Evolutionary conservation across 2,329 filamentous ascomycete species (phyloP), one percentile per base, ranked within the genome.

Genomic region (Arachnomyces sp.): DNA sequence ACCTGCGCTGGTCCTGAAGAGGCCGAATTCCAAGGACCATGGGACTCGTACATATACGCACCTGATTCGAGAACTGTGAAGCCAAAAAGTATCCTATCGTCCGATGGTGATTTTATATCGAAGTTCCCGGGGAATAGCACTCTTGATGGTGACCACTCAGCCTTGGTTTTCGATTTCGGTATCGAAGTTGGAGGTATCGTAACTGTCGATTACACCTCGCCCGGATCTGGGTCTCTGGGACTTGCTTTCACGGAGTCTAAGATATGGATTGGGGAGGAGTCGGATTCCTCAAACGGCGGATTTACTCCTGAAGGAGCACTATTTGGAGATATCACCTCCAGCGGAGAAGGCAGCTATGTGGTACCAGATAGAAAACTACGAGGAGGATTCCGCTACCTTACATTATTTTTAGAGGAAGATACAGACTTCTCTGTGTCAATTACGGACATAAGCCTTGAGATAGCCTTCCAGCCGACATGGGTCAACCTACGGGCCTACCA

Each of bases 141-240:
- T 1, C 52, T 72, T 4, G 46, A 48, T 7, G 63, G 65, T 8
- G 75, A 77, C 49, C 72, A 69, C 8, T 73, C 71, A 2, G 61
- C 65, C n/a, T 53, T 75, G 2, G 68, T 77, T 2, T 74, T 76
- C 42, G 76, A 79, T 53, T 79, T 79, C 51, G 74, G 74, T 3
- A 61, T 67, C 16, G 73, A 78, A 51, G 73, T 79, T 4, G 75
- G 74, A 29, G 76, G 76, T 4, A 68, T 77, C 40, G 58, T 73
- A 4, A 68, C 66, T 3, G 48, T 79, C n/a, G 55, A 64, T 7
- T 79, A 75, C 49, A 61, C 58, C 2, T 57, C 66, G 3, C 62
- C 60, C 51, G 52, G 54, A 12, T 54, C 44, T 3, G 65, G 63
- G 3, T 51, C 58, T 1, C 45, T 73, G 4, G 68, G 69, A 0